These are phyloP conservation scores for Brassica hybrid DNA, from an alignment of 441 rosid species.

Conservation along the genomic window DNA sequence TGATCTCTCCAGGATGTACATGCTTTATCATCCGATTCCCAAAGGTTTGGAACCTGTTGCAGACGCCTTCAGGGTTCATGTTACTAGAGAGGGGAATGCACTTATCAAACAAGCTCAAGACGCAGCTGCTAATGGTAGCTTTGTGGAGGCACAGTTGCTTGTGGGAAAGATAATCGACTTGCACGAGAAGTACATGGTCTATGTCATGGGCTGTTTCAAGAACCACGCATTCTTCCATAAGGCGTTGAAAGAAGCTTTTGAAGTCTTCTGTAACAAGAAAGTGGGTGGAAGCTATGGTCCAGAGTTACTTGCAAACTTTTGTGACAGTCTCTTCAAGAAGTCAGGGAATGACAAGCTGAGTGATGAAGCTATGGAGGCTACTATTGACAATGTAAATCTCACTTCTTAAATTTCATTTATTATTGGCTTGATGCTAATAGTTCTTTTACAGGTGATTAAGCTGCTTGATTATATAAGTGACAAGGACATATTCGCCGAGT, in stretches of 20 bases:
- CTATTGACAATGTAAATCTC: conserved; percentile 67
- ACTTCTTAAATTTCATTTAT: not conserved
- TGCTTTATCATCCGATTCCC: conserved; percentile 63
- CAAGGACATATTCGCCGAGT: conserved; percentile 89
- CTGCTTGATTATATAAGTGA: conserved; percentile 64
- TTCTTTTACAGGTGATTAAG: conserved; percentile 39
- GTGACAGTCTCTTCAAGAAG: conserved; percentile 76
- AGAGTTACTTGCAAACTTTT: conserved; percentile 76
- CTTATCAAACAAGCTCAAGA: conserved; percentile 81
- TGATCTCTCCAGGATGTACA: conserved; percentile 86
- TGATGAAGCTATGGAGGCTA: conserved; percentile 81
- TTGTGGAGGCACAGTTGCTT: conserved; percentile 65
- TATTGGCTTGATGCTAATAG: conserved; percentile 7
- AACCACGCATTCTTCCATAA: conserved; percentile 43
- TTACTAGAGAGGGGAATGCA: conserved; percentile 67
- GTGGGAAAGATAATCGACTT: conserved; percentile 70
- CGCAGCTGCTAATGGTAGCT: conserved; percentile 45
- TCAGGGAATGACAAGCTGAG: too few relatives aligned
- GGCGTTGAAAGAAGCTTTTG: conserved; percentile 86
- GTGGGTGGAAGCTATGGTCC: conserved; percentile 80
- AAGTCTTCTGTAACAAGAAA: conserved; percentile 76
- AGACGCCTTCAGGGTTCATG: conserved; percentile 68
- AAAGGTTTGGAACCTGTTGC: conserved; percentile 76
- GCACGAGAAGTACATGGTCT: conserved; percentile 74
- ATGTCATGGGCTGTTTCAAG: conserved; percentile 47